Percentiles rank a stretch among this genome's conserved stretches.
Evolutionary conservation across 2,329 filamentous ascomycete species (phyloP).

Genomic region (Neofusicoccum sp.): DNA sequence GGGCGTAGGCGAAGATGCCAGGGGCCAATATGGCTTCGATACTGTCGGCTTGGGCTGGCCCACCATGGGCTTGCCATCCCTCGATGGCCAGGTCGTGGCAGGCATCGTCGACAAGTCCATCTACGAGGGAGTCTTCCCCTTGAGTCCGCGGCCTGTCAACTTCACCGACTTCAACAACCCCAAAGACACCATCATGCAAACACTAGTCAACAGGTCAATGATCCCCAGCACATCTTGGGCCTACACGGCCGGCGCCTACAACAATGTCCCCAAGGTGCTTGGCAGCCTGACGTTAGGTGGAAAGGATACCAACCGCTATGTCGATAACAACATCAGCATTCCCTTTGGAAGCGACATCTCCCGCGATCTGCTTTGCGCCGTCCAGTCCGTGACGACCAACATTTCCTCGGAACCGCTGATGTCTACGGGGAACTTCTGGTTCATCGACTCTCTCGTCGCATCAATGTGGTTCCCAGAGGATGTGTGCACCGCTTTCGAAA

Average conservation of each 20-base stretch:
- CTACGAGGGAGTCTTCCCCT: conserved; percentile 39
- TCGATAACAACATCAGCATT: conserved; percentile 27
- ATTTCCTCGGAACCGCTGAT: conserved; percentile 33
- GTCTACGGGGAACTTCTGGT: conserved; percentile 28
- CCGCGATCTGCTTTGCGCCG: conserved; percentile 28
- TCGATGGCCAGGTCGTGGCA: conserved; percentile 38
- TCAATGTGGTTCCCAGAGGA: conserved; percentile 42
- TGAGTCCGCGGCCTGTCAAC: conserved; percentile 38
- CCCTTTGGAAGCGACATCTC: conserved; percentile 30
- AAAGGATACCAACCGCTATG: conserved; percentile 36
- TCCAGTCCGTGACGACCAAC: conserved; percentile 28
- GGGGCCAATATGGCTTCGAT: conserved; percentile 37
- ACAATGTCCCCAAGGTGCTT: conserved; percentile 27
- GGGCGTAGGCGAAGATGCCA: conserved; percentile 27
- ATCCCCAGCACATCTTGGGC: conserved; percentile 40
- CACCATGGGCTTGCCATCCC: conserved; percentile 24
- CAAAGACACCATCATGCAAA: conserved; percentile 31
- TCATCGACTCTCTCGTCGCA: conserved; percentile 38
- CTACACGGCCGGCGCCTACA: conserved; percentile 42
- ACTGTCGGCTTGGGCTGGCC: conserved; percentile 32
- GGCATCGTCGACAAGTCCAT: conserved; percentile 35
- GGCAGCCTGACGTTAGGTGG: conserved; percentile 40
- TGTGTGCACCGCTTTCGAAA: conserved; percentile 34
- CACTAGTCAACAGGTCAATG: conserved; percentile 27
- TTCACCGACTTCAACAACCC: conserved; percentile 38